Evolutionary conservation across 2,329 filamentous ascomycete species (phyloP), one percentile per base, ranked within the genome.

Genomic region (Colletotrichum higginsianum): DNA sequence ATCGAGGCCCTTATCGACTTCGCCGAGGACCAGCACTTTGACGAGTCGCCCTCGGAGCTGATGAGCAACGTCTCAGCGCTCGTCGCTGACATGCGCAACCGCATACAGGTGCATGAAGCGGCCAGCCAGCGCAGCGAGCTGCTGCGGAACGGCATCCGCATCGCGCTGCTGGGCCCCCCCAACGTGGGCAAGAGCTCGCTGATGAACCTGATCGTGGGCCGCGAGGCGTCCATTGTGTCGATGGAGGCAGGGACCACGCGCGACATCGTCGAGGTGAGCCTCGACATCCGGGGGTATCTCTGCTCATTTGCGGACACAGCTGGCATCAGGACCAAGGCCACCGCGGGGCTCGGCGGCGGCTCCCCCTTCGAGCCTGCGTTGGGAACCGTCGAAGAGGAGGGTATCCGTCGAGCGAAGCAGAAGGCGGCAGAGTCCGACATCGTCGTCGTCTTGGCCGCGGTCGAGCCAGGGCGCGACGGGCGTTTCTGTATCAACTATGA

Each of bases 1-100:
- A 87, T 99, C 49, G 96, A 99, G 82, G 96, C 96, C 0, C 84
- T 99, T 75, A 98, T 99, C 73, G 96, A 99, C 82, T 99, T 99
- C 80, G 93, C 94, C 1, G 96, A 99, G 80, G 96, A 98, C 78
- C 96, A 99, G 82, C 94, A 98, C 83, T 97, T 99, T 78, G 95
- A 98, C 76, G 95, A 98, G 81, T 92, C 94, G 3, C 93, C 94
- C 0, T 83, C 87, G 0, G 88, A 93, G 66, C 86, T 98, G 26
- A 87, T 97, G 55, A 80, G 79, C 0, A 94, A 91, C 60, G 93
- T 98, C 40, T 88, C 90, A 1, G 75, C 75, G 0, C 90, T 95
- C 77, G 89, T 97, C 2, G 78, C 80, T 1, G 80, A 78, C 0
- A 88, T 98, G 67, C 84, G 90, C 66, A 78, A 80, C 40, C 87